Conservation (phyloP, 306 rosid genomes). For the Dryas octopetala region DNA sequence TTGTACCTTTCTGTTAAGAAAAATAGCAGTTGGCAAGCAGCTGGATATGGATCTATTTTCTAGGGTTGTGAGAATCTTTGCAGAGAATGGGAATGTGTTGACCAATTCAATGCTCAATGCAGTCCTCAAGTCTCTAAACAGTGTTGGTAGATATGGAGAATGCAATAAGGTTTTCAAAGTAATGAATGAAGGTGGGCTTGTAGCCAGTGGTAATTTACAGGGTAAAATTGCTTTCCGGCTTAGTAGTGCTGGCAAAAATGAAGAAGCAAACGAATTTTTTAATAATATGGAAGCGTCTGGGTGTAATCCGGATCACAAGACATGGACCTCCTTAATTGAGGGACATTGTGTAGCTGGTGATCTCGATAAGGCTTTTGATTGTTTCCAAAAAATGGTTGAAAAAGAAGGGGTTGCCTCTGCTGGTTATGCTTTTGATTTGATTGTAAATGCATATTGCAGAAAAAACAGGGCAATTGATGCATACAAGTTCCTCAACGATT, state of each 20-base stretch:
- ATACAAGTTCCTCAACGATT: constrained; percentile 43
- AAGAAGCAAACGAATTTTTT: constrained; percentile 50
- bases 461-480: constrained; percentile 57
- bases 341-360: constrained; percentile 60
- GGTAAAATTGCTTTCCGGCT: constrained; percentile 52
- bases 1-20: constrained; percentile 57
- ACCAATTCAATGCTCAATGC: constrained; percentile 50
- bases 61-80: constrained; percentile 49
- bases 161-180: constrained; percentile 62
- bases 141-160: constrained; percentile 54
- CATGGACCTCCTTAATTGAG: constrained; percentile 54
- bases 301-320: constrained; percentile 39
- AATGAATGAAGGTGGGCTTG: constrained; percentile 60
- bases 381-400: constrained; percentile 56
- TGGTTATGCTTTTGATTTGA: constrained; percentile 43
- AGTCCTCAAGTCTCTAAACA: constrained; percentile 54
- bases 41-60: constrained; percentile 59
- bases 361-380: constrained; percentile 54
- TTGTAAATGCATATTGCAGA: constrained; percentile 56
- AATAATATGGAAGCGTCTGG: constrained; percentile 47
- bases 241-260: constrained; percentile 47
- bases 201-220: constrained; percentile 36
- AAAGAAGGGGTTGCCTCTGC: constrained; percentile 48
- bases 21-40: constrained; percentile 45
- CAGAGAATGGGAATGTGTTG: constrained; percentile 47